Evolutionary conservation across 176 grass and related monocot species (phyloP).

Genomic region (Aegilops longissima): DNA sequence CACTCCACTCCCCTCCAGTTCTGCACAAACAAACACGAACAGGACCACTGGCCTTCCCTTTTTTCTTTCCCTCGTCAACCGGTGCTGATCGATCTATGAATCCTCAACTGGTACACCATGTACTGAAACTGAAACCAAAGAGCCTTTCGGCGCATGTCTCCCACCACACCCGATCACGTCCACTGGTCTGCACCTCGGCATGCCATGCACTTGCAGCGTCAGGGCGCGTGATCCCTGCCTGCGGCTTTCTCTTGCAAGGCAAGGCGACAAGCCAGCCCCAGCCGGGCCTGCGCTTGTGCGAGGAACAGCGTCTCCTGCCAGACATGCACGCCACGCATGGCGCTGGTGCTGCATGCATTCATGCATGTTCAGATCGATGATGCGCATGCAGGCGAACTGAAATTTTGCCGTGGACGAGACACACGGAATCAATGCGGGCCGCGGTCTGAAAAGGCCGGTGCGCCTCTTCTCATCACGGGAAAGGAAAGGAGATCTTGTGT

Average conservation of each 20-base stretch:
- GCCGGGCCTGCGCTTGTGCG: background rate
- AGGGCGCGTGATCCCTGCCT: background rate
- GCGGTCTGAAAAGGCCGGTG: background rate
- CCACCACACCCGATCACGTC: background rate
- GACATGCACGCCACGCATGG: background rate
- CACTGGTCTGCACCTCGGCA: background rate
- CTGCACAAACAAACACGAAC: too few relatives aligned
- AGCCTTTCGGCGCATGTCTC: background rate
- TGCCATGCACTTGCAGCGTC: background rate
- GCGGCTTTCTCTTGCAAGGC: background rate
- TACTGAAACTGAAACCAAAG: background rate
- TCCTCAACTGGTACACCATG: too few relatives aligned
- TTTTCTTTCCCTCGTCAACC: too few relatives aligned
- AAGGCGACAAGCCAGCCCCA: background rate
- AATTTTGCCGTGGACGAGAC: background rate
- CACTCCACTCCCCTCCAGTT: background rate
- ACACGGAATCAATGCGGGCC: slow-evolving; percentile 18
- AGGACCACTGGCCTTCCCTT: too few relatives aligned
- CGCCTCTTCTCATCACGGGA: background rate
- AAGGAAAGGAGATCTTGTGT: background rate
- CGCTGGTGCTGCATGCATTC: background rate
- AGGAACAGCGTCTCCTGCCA: slow-evolving; percentile 16
- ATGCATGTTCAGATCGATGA: background rate
- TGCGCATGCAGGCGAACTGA: background rate
- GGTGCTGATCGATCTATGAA: too few relatives aligned